Base-by-base conservation (phyloP, 495 filamentous ascomycete genomes). In the Aspergillus leporis region DNA sequence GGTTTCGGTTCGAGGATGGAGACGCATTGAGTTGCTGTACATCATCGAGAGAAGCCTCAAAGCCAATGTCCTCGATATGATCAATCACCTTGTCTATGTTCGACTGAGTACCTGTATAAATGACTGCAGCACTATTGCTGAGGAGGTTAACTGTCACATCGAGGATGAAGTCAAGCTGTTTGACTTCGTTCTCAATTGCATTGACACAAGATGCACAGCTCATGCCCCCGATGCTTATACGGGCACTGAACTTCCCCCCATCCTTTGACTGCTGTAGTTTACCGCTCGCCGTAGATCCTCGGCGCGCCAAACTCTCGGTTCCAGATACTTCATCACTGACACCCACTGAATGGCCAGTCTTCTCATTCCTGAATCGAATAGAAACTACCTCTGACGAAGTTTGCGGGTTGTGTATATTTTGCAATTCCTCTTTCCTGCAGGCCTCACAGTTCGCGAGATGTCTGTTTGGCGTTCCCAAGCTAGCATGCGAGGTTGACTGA, bases 161-260 rank as follows among this genome's bases (percentile, higher is more conserved):
- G n/a, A 75, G 70, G 19, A 87, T 76, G 63, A 75, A 87, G 0
- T 79, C 73, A 12, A 82, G 59, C 28, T 78, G 71, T 52, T 79
- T 64, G 9, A 88, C 62, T 50, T 74, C 76, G 31, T 76, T 66
- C 12, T 80, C 82, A 36, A 89, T 78, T 36, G 73, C 76, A 58
- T 81, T 78, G 19, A 78, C 79, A 60, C 86, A 89, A 3, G 85
- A 80, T 30, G 81, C 81, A 68, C 86, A 88, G n/a, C 81, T 87
- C 86, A 89, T 89, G 5, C 86, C 86, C 8, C 72, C 75, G 59
- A 89, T 81, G 51, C 75, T 77, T 4, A 89, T 63, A 1, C 67
- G 74, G 0, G 78, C 81, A 45, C 66, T 72, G 60, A 73, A 81
- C 40, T 67, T 65, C 46, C 67, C 66, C 16, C 45, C 52, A 25